Evolutionary conservation across 345 rosid species (phyloP).

Genomic region (Ceriops tagal): DNA sequence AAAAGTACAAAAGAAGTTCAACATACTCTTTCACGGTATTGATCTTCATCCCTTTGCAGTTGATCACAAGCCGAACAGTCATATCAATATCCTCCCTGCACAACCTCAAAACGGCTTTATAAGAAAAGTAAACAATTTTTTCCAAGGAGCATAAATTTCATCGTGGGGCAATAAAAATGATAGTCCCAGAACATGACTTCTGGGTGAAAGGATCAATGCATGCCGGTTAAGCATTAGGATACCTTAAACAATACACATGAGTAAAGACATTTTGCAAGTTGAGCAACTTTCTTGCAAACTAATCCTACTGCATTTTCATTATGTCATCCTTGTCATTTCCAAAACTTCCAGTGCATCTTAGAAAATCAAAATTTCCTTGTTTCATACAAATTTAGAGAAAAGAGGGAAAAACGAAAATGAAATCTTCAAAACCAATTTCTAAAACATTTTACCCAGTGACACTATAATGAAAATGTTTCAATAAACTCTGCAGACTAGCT

Average conservation of each 20-base stretch:
- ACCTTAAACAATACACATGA: background rate
- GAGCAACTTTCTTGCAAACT: background rate
- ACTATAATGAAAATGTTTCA: background rate
- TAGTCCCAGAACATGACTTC: background rate
- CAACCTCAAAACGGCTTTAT: conserved; percentile 12
- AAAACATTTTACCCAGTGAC: no score
- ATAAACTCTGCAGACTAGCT: background rate
- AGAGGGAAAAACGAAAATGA: no score
- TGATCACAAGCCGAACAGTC: conserved; percentile 92
- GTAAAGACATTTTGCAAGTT: background rate
- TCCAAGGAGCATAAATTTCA: conserved; percentile 1
- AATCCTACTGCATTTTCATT: background rate
- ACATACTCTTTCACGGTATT: conserved; percentile 81
- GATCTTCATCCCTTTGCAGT: conserved; percentile 83
- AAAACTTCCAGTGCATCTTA: background rate
- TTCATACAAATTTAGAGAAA: no score
- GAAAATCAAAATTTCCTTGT: background rate
- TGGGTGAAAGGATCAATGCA: background rate
- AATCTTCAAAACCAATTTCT: no score
- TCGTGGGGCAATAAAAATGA: background rate
- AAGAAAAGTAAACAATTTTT: background rate
- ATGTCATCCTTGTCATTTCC: no score
- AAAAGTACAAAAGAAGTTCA: background rate
- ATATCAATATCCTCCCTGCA: conserved; percentile 77
- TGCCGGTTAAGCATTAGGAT: background rate